Evolutionary conservation across 1,284 basidiomycete species (phyloP), one percentile per base, ranked within the genome.

Genomic region (Anthracocystis setariae): DNA sequence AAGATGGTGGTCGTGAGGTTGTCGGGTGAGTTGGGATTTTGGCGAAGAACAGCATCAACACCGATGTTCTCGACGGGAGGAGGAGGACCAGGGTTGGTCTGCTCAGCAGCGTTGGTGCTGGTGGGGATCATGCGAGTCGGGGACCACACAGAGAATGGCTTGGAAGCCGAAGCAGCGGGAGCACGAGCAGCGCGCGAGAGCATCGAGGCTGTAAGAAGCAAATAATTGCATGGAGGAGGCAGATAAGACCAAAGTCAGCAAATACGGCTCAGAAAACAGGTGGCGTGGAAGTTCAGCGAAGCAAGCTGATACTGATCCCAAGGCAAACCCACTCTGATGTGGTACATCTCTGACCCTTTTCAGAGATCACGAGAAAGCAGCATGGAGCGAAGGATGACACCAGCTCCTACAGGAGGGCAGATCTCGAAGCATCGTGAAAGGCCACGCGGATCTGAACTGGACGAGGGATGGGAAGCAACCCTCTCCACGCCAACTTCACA

Each of bases 1-100:
- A 87, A 89, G 73, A 91, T 86, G 44, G 79, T 80, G 25, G 77
- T 81, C 27, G 74, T 79, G 73, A 81, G 77, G 57, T 74, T 73
- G 57, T 80, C 70, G 38, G 66, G 59, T 45, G 69, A 53, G 65
- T 67, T 68, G 53, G 76, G 67, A 63, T 76, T 80, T 49, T 69
- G 54, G 27, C 76, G 76, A 8, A 81, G 69, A 27, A 80, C 73
- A 25, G 79, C 79, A 42, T 80, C 74, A 46, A 81, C 79, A 68
- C 79, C 78, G 42, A 81, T 77, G 65, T 81, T 81, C 60, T 77
- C 76, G 25, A 71, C 54, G 23, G 79, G 73, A n/a, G 79, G 79
- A 42, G 77, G 74, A 12, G 64, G 71, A 44, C 79, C 79, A 17
- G 79, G 79, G 75, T 81, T 81, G 49, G 69, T 59, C 69, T 72